Evolutionary conservation across 257 asterid genomes (phyloP).

Genomic region (Echites panduratus): DNA sequence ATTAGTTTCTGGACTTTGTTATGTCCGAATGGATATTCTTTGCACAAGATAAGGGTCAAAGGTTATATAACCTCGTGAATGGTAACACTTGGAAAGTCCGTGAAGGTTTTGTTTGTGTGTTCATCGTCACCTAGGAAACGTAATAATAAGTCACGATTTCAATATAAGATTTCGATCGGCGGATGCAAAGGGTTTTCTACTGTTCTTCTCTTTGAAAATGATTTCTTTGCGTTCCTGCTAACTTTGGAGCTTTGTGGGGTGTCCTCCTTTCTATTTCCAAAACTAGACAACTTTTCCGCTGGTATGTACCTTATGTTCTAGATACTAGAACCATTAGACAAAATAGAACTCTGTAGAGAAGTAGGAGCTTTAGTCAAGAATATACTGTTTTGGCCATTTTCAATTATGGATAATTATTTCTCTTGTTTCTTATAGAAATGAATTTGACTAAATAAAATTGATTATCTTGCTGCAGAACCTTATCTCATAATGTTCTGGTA

Average conservation of each 20-base stretch:
- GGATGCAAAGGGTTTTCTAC: not conserved
- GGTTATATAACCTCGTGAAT: not conserved
- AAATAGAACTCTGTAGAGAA: not conserved
- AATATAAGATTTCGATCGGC: not conserved
- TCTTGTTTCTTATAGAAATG: not conserved
- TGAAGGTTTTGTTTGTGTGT: not conserved
- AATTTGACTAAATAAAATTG: not conserved
- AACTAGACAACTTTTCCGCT: not conserved
- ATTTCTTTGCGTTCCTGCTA: not conserved
- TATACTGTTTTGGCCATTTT: not conserved
- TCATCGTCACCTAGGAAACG: not conserved
- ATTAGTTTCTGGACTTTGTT: constrained; percentile 7
- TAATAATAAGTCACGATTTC: not conserved
- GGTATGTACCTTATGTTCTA: constrained; percentile 3
- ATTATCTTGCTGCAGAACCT: not conserved
- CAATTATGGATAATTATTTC: not conserved
- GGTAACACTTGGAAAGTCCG: not conserved
- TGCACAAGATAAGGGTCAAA: constrained; percentile 1
- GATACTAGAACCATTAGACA: not conserved
- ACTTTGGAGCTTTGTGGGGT: not conserved
- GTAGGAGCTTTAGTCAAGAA: not conserved
- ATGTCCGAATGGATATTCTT: constrained; percentile 2
- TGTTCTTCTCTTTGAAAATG: not conserved
- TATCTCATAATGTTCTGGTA: constrained; percentile 13
- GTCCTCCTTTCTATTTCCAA: not conserved